Evolutionary conservation across 108 stramenopile genomes (phyloP), one percentile per base, ranked within the genome.

Genomic region (Cyclostephanos invisitatus): DNA sequence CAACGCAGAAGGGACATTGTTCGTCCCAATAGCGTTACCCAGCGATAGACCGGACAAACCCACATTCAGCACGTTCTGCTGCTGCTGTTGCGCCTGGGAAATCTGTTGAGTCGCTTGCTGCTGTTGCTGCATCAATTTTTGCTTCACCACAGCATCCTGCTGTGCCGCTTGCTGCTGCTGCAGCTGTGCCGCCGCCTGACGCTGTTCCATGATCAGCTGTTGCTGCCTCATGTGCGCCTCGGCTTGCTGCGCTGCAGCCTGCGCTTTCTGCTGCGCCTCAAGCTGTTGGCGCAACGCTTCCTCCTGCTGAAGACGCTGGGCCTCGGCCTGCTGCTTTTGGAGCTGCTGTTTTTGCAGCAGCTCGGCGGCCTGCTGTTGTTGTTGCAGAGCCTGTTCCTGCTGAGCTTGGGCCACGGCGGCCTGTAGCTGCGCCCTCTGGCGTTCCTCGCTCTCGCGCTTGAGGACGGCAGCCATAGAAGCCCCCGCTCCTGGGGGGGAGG

Each of bases 401-500:
- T 84, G 84, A 28, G 66, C 64, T 62, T 68, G 81, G 21, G 77
- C 61, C 29, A 72, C 85, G 15, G 84, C 62, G 78, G 80, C 88
- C 84, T 87, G 84, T 42, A 83, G 72, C 65, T 77, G 81, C 61
- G 84, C 91, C 82, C 89, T 91, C 61, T 90, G 89, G 74, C 92
- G 86, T 60, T 91, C 88, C 57, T 96, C 95, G 22, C 85, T 85
- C 65, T 95, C 95, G 47, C 94, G 83, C 73, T 91, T 92, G 24
- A 96, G 83, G 58, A 96, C 89, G 11, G 92, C 92, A 17, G 95
- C 95, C 95, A 96, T 96, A 48, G 84, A 87, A 7, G 89, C 81
- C 27, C 92, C 83, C 12, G 62, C 59, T 11, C 76, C 73, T 1
- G 78, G 64, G 1, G 80, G 70, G 1, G 87, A 63, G 12, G 87